Conservation (phyloP, 805 yeast genomes). For the Ogataea paraovalis region DNA sequence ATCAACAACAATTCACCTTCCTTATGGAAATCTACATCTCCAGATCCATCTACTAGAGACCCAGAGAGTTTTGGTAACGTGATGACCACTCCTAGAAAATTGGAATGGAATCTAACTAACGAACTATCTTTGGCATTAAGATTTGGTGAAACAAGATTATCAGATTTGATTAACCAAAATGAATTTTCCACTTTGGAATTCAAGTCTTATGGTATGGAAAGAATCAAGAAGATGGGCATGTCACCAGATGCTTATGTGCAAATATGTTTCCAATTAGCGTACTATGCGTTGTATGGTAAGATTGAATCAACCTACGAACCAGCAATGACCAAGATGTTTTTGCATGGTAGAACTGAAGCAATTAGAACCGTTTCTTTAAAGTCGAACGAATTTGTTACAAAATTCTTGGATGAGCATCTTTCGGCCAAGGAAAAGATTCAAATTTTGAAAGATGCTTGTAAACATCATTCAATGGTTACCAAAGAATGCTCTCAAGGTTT, state of each 20-base stretch:
- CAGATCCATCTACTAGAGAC: slow-evolving; percentile 41
- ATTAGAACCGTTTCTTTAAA: slow-evolving; percentile 79
- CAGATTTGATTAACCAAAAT: slow-evolving; percentile 84
- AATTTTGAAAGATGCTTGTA: slow-evolving; percentile 64
- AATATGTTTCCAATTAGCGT: slow-evolving; percentile 90
- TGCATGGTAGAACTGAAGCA: slow-evolving; percentile 93
- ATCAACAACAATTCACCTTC: slow-evolving; percentile 76
- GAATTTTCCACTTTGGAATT: slow-evolving; percentile 82
- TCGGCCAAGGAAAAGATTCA: slow-evolving; percentile 56
- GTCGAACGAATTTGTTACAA: slow-evolving; percentile 77
- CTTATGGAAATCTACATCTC: slow-evolving; percentile 56
- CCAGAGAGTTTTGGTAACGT: slow-evolving; percentile 42
- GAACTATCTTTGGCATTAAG: slow-evolving; percentile 76
- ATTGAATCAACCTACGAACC: slow-evolving; percentile 95
- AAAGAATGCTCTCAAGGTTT: slow-evolving; percentile 66
- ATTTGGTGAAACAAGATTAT: slow-evolving; percentile 85
- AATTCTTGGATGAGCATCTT: slow-evolving; percentile 67
- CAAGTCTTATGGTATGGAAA: slow-evolving; percentile 64
- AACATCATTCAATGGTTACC: slow-evolving; percentile 63
- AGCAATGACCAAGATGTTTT: slow-evolving; percentile 86
- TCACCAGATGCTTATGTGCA: slow-evolving; percentile 95
- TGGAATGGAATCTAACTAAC: slow-evolving; percentile 82
- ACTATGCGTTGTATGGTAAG: slow-evolving; percentile 86
- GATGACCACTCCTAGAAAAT: slow-evolving; percentile 73
- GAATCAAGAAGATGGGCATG: slow-evolving; percentile 78